Evolutionary conservation across 495 filamentous ascomycete genomes (phyloP).

Genomic region (Xylaria cubensis): DNA sequence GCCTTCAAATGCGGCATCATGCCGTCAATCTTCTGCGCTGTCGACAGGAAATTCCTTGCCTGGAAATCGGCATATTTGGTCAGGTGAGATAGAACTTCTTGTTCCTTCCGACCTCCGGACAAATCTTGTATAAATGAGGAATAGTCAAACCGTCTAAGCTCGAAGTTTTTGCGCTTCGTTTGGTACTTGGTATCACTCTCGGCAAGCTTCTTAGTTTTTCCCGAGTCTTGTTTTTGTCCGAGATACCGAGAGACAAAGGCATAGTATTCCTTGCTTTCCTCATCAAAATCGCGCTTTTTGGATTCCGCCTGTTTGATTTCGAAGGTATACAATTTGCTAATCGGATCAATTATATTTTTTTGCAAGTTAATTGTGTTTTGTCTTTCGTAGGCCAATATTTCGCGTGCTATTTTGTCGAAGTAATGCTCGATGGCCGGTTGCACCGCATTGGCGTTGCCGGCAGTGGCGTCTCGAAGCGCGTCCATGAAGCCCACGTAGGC

Average conservation of each 20-base stretch:
- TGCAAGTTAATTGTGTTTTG: slow-evolving; percentile 85
- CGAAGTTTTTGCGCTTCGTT: slow-evolving; percentile 88
- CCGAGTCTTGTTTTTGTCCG: slow-evolving; percentile 90
- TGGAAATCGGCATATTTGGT: slow-evolving; percentile 95
- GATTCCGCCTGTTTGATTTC: slow-evolving; percentile 98
- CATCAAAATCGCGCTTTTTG: slow-evolving; percentile 98
- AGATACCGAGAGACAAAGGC: slow-evolving; percentile 92
- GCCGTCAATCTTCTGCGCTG: slow-evolving; percentile 85
- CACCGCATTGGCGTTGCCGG: slow-evolving; percentile 92
- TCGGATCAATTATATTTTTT: slow-evolving; percentile 90
- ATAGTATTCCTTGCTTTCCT: slow-evolving; percentile 98
- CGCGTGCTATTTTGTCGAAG: slow-evolving; percentile 93
- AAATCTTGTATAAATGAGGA: slow-evolving; percentile 99
- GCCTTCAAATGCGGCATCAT: slow-evolving; percentile 92
- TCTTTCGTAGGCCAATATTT: slow-evolving; percentile 86
- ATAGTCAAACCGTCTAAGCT: slow-evolving; percentile 97
- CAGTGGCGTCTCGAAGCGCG: slow-evolving; percentile 85
- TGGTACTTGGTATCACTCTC: slow-evolving; percentile 98
- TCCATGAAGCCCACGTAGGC: slow-evolving; percentile 83
- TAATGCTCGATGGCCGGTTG: slow-evolving; percentile 97
- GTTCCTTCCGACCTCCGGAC: slow-evolving; percentile 95
- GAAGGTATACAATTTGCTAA: slow-evolving; percentile 87
- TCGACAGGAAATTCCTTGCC: slow-evolving; percentile 78
- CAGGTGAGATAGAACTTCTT: slow-evolving; percentile 93
- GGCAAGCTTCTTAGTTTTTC: slow-evolving; percentile 94